phyloP scores from a whole-genome alignment of 1,139 yeast species.

The Pichia sp. region DNA sequence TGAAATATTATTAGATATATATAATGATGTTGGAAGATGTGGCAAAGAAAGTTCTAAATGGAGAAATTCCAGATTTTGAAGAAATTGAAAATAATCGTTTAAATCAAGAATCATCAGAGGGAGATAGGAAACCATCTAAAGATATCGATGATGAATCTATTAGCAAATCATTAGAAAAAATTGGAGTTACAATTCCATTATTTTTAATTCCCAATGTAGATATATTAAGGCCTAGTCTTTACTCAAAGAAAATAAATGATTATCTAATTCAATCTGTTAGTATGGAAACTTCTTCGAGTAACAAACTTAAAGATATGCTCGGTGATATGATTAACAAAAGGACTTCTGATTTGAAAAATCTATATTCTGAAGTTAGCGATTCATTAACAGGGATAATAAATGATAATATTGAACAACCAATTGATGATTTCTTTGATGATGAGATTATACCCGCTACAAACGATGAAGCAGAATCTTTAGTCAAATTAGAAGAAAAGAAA shows the following conservation, averaged over 20 bases:
- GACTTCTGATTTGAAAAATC: conserved; percentile 14
- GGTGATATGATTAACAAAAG: conserved; percentile 10
- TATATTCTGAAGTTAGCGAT: conserved; percentile 32
- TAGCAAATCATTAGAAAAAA: conserved; percentile 39
- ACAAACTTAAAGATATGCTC: conserved; percentile 8
- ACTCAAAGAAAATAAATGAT: conserved; percentile 10
- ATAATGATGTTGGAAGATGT: neutral
- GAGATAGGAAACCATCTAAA: neutral
- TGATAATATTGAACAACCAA: conserved; percentile 44
- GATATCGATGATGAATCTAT: conserved; percentile 15
- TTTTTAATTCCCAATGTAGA: conserved; percentile 13
- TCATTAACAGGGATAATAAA: conserved; percentile 46
- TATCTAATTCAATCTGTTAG: conserved; percentile 10
- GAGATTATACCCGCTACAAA: neutral
- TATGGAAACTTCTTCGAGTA: conserved; percentile 12
- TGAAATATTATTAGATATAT: no score
- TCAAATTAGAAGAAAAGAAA: conserved; percentile 7
- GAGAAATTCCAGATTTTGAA: neutral
- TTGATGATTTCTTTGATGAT: conserved; percentile 31
- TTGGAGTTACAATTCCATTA: conserved; percentile 30
- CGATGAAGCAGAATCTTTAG: neutral
- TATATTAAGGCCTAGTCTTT: conserved; percentile 3
- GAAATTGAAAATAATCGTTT: neutral
- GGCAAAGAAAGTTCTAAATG: neutral
- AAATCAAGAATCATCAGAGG: neutral